Evolutionary conservation across 495 filamentous ascomycete species (phyloP), one percentile per base, ranked within the genome.

Genomic region (Parathielavia appendiculata): DNA sequence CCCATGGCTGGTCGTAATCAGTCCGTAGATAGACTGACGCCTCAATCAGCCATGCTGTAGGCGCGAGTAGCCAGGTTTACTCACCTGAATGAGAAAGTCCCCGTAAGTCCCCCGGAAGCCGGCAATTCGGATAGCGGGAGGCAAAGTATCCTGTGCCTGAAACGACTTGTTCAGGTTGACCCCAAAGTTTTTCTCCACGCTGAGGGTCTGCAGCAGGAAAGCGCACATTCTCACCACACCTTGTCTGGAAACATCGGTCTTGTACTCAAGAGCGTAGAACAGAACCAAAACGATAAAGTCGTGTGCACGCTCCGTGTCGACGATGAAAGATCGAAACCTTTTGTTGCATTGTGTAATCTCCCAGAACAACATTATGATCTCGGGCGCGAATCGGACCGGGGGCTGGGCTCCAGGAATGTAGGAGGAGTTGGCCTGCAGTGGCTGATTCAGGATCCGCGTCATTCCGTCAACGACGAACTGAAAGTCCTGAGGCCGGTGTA

Each of bases 321-420:
- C 91, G 67, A 99, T 92, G 72, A 96, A 99, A 1, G 91, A 92
- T 49, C 95, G 79, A 73, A 99, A 97, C 49, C 95, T 82, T 74
- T 95, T 97, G 72, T 99, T 99, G 79, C 92, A 97, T 71, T 99
- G 93, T 30, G 95, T 81, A 9, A 89, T 82, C 73, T 99, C 93
- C 93, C 93, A 99, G 70, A 97, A 99, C 3, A 99, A 81, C 80
- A 97, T 91, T 39, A 97, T 83, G 77, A 96, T 96, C 71, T 99
- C 93, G 9, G 95, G 91, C 2, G 91, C 90, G 80, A 92, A 96
- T 71, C 88, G 90, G 56, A 91, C 73, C 0, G 86, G 81, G 55
- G 84, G 81, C 63, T 95, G 89, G 48, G 86, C 89, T 6, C 92
- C 91, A 2, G 93, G 92, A 9, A 98, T 83, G 69, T 95, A 97